Conservation (phyloP, 768 basidiomycete species). For the Suillus paluster region DNA sequence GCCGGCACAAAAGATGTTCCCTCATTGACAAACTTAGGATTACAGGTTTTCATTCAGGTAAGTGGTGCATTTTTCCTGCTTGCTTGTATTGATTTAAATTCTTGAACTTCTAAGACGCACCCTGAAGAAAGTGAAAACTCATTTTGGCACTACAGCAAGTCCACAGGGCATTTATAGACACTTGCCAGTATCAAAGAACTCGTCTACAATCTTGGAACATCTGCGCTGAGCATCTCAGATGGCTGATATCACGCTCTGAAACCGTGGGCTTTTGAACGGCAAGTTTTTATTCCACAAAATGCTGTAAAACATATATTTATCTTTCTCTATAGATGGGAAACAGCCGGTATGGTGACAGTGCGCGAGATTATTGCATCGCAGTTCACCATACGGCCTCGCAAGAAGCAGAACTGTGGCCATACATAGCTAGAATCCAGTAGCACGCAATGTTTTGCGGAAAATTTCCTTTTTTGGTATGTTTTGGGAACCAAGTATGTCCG, state of each 20-base stretch:
- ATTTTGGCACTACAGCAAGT: background rate
- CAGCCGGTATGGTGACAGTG: background rate
- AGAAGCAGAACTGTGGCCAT: background rate
- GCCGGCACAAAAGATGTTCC: too few relatives aligned
- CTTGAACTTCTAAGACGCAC: background rate
- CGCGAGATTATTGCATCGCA: background rate
- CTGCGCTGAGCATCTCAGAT: background rate
- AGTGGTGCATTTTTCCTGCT: background rate
- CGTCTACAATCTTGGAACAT: background rate
- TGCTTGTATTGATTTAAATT: background rate
- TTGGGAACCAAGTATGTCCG: background rate
- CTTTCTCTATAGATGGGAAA: background rate
- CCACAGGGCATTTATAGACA: background rate
- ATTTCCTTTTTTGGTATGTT: background rate
- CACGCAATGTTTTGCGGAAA: too few relatives aligned
- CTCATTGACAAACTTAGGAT: too few relatives aligned
- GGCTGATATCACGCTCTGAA: background rate
- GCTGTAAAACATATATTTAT: background rate
- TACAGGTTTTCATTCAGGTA: too few relatives aligned
- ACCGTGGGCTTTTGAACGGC: background rate
- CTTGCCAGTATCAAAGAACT: too few relatives aligned
- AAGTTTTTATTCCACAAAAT: background rate
- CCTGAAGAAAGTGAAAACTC: background rate
- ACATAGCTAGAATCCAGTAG: background rate
- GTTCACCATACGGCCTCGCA: background rate